Percentiles rank a stretch among this genome's conserved stretches.
Conservation (phyloP, 768 basidiomycete genomes). For the Tephrocybe sp. region DNA sequence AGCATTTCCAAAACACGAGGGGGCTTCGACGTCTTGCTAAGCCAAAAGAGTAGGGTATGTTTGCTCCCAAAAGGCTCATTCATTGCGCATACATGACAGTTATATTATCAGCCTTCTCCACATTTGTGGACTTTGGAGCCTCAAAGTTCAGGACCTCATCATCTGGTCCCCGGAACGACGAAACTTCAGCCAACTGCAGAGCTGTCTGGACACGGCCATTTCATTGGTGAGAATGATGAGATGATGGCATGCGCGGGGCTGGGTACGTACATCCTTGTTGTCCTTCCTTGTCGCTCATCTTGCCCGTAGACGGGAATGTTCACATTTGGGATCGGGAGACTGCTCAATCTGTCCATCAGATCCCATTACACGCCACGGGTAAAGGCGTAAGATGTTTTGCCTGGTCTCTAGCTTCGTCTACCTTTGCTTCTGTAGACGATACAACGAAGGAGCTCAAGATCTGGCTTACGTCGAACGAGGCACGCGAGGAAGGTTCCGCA, state of each 20-base stretch:
- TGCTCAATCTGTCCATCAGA: neutral
- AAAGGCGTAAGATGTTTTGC: slow-evolving; percentile 15
- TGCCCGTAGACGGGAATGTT: slow-evolving; percentile 5
- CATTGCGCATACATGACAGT: neutral
- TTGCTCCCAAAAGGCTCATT: neutral
- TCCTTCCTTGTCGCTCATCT: neutral
- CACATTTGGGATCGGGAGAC: slow-evolving; percentile 13
- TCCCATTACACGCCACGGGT: slow-evolving; percentile 2
- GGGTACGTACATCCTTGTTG: neutral
- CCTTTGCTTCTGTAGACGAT: slow-evolving; percentile 6
- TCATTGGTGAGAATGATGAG: slow-evolving; percentile 11
- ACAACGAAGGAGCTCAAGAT: slow-evolving; percentile 5
- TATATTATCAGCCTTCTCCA: slow-evolving; percentile 2
- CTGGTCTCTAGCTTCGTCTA: slow-evolving; percentile 1
- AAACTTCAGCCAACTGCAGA: slow-evolving; percentile 3
- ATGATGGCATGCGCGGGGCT: slow-evolving; percentile 11
- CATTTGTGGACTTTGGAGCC: slow-evolving; percentile 9
- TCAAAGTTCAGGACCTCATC: neutral
- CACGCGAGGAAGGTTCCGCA: neutral
- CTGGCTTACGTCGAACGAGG: slow-evolving; percentile 1
- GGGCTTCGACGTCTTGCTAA: slow-evolving; percentile 11
- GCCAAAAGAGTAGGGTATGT: slow-evolving; percentile 11
- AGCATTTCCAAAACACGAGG: neutral
- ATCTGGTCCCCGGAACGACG: neutral
- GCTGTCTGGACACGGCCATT: slow-evolving; percentile 1